These are phyloP conservation scores for Synchytrium microbalum DNA, from an alignment of 371 early-diverging fungal genomes.

Conservation along the genomic window DNA sequence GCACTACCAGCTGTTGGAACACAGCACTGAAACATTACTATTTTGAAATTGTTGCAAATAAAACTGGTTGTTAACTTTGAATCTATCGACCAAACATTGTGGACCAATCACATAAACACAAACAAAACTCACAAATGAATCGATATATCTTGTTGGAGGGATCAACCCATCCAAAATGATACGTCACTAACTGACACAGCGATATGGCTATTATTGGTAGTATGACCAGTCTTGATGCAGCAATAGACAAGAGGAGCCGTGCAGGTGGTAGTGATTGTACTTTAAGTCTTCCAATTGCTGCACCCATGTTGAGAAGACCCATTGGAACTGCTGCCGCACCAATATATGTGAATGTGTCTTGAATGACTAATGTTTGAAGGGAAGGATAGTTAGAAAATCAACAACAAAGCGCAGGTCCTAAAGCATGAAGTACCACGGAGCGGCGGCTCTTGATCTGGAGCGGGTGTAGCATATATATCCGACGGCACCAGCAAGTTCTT, in stretches of 20 bases:
- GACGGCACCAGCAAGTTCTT: constrained; percentile 27
- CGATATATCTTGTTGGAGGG: constrained; percentile 37
- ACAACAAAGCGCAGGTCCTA: too few relatives aligned
- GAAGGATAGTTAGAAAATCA: too few relatives aligned
- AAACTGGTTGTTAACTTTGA: too few relatives aligned
- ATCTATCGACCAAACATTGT: too few relatives aligned
- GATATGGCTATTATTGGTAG: constrained; percentile 27
- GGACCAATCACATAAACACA: too few relatives aligned
- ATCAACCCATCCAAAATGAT: constrained; percentile 15
- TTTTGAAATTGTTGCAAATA: too few relatives aligned
- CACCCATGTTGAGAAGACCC: constrained; percentile 44
- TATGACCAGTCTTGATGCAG: constrained; percentile 33
- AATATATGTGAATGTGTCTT: constrained; percentile 34
- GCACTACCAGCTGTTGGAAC: constrained; percentile 26
- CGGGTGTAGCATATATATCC: constrained; percentile 14
- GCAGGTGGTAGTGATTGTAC: constrained; percentile 12
- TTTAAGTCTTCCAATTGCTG: constrained; percentile 41
- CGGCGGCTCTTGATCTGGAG: too few relatives aligned
- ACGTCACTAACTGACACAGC: constrained; percentile 22
- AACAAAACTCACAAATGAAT: too few relatives aligned
- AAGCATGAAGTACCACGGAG: too few relatives aligned
- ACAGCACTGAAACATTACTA: constrained; percentile 41
- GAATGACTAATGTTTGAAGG: too few relatives aligned
- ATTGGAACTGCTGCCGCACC: constrained; percentile 45
- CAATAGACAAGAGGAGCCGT: constrained; percentile 29